Evolutionary conservation across 2,329 filamentous ascomycete species (phyloP).

Genomic region (Polychaeton citri): DNA sequence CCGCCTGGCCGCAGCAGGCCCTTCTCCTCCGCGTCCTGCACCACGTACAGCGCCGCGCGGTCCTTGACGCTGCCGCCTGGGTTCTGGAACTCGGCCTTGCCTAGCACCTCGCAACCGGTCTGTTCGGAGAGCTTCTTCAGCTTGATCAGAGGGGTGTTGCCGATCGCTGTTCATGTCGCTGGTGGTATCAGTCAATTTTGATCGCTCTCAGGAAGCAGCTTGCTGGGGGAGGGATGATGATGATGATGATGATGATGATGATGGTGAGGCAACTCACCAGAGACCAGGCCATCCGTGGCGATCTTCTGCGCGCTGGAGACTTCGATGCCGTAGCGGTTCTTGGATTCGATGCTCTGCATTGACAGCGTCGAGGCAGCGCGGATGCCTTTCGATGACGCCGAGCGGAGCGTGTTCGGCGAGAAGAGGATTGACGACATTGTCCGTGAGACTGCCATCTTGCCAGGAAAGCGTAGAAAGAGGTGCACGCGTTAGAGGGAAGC

Average conservation of each 20-base stretch:
- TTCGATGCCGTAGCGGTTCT: slow-evolving; percentile 39
- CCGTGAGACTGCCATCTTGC: neutral
- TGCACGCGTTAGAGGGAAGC: too few relatives aligned
- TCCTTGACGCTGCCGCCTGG: slow-evolving; percentile 94
- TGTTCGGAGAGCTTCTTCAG: slow-evolving; percentile 77
- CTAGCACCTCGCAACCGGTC: slow-evolving; percentile 86
- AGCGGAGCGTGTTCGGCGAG: slow-evolving; percentile 13
- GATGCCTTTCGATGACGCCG: slow-evolving; percentile 6
- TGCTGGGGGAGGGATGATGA: neutral
- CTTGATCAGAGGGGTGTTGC: slow-evolving; percentile 89
- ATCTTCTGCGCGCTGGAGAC: slow-evolving; percentile 71
- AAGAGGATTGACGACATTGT: slow-evolving; percentile 7
- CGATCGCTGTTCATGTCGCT: slow-evolving; percentile 56
- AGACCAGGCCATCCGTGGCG: slow-evolving; percentile 60
- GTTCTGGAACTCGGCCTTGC: slow-evolving; percentile 98
- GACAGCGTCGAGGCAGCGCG: slow-evolving; percentile 15
- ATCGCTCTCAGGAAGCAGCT: neutral
- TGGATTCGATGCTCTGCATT: slow-evolving; percentile 10
- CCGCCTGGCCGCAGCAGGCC: slow-evolving; percentile 73
- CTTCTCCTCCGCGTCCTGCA: slow-evolving; percentile 82
- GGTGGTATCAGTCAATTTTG: slow-evolving; percentile 10
- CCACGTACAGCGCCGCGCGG: slow-evolving; percentile 84
- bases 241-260: too few relatives aligned
- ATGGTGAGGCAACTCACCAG: slow-evolving; percentile 44
- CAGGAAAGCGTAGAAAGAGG: too few relatives aligned